These are phyloP conservation scores for Geotrichum siamense DNA, from an alignment of 1,139 yeast species.

Conservation along the genomic window DNA sequence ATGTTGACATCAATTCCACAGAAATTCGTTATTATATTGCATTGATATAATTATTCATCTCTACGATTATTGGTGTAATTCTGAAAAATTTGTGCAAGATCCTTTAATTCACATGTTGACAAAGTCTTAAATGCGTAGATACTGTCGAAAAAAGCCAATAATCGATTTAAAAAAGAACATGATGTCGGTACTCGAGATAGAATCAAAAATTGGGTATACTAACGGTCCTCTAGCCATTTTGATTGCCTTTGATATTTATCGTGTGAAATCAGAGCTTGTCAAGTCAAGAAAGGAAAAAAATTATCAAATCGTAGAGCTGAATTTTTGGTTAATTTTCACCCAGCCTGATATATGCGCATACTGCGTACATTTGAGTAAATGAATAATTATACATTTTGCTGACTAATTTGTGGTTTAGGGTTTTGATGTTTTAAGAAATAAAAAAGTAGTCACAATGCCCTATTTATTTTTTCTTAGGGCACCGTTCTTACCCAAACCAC, in stretches of 20 bases:
- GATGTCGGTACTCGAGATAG: too few species aligned
- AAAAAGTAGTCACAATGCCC: slow-evolving; percentile 5
- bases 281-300: slow-evolving; percentile 6
- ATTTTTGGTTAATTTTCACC: slow-evolving; percentile 8
- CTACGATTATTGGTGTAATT: too few species aligned
- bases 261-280: slow-evolving; percentile 7
- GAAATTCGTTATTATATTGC: neutral
- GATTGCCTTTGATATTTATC: slow-evolving; percentile 19
- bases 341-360: slow-evolving; percentile 8
- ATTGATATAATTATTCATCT: too few species aligned
- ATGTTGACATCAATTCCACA: neutral
- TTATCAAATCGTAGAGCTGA: slow-evolving; percentile 1
- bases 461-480: neutral
- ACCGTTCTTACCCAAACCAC: too few species aligned
- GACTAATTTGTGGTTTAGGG: slow-evolving; percentile 3
- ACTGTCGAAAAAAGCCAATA: too few species aligned
- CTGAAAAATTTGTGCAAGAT: too few species aligned
- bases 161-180: too few species aligned
- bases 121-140: too few species aligned
- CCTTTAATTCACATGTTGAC: too few species aligned
- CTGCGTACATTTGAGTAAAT: slow-evolving; percentile 4
- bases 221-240: slow-evolving; percentile 97
- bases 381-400: neutral
- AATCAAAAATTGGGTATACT: too few species aligned
- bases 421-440: neutral